Percentiles rank a stretch among this genome's conserved stretches.
Conservation (phyloP, 2,329 filamentous ascomycete genomes). For the Tolypocladium ophioglossoides region DNA sequence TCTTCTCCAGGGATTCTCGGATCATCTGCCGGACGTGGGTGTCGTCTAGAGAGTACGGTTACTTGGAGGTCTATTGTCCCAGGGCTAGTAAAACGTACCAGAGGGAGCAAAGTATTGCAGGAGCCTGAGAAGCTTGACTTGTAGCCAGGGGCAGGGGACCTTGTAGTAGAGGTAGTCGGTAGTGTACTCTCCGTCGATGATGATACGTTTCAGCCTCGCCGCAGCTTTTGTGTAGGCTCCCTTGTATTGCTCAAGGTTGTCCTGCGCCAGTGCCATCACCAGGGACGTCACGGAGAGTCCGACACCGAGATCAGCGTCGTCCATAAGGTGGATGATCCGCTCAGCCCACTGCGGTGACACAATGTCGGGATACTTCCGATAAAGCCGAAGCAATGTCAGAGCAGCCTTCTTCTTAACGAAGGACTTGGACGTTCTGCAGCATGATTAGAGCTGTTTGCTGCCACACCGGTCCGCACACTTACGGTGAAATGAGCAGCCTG, state of each 20-base stretch:
- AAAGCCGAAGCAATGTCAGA: constrained; percentile 81
- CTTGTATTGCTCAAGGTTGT: constrained; percentile 88
- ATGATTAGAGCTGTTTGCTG: constrained; percentile 3
- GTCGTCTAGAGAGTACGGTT: constrained; percentile 53
- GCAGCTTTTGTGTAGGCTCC: constrained; percentile 92
- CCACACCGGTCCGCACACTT: constrained; percentile 24
- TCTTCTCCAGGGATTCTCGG: constrained; percentile 80
- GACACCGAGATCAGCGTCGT: constrained; percentile 88
- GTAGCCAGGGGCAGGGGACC: constrained; percentile 97
- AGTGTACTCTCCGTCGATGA: constrained; percentile 82
- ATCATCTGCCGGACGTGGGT: constrained; percentile 86
- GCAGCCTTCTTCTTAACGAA: constrained; percentile 99
- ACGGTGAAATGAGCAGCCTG: constrained; percentile 88
- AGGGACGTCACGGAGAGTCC: constrained; percentile 91
- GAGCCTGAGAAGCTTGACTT: constrained; percentile 84
- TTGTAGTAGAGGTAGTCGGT: constrained; percentile 97
- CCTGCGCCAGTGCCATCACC: constrained; percentile 88
- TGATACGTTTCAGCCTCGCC: constrained; percentile 75
- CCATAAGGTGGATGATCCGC: constrained; percentile 97
- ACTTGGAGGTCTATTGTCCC: not conserved
- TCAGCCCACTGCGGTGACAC: constrained; percentile 96
- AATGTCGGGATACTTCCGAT: constrained; percentile 88
- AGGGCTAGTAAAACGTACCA: constrained; percentile 38
- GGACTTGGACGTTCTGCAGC: constrained; percentile 60
- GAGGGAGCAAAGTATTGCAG: constrained; percentile 95